phyloP scores from a whole-genome alignment of 2,329 filamentous ascomycete species.

The Allantophomopsis cytisporea region DNA sequence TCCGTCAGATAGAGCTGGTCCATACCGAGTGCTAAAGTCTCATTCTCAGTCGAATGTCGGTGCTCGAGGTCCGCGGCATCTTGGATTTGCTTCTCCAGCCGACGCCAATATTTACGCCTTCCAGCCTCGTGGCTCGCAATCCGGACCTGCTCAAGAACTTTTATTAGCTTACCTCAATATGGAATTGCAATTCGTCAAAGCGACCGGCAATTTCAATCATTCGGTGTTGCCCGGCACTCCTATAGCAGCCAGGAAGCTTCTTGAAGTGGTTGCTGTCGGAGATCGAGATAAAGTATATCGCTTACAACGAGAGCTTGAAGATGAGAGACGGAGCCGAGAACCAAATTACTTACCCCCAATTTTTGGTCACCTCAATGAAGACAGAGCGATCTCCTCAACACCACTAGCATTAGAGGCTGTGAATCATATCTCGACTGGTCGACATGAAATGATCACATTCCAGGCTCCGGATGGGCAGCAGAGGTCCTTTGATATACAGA shows the following conservation, averaged over 20 bases:
- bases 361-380: constrained; percentile 37
- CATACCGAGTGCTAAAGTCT: constrained; percentile 40
- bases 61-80: constrained; percentile 33
- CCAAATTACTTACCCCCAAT: constrained; percentile 53
- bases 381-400: constrained; percentile 38
- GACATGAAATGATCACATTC: constrained; percentile 42
- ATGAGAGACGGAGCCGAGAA: constrained; percentile 37
- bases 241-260: constrained; percentile 33
- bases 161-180: constrained; percentile 41
- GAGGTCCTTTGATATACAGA: constrained; percentile 32
- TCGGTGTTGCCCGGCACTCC: constrained; percentile 30
- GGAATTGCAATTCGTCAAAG: constrained; percentile 42
- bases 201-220: constrained; percentile 40
- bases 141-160: constrained; percentile 27
- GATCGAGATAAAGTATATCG: constrained; percentile 38
- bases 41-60: constrained; percentile 38
- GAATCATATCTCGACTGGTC: constrained; percentile 34
- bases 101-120: constrained; percentile 32
- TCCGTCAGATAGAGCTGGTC: constrained; percentile 27
- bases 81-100: constrained; percentile 32
- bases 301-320: constrained; percentile 37
- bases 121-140: constrained; percentile 8
- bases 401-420: constrained; percentile 40
- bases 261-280: constrained; percentile 34
- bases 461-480: constrained; percentile 34